These are phyloP conservation scores for Plasmodium berghei DNA, from an alignment of 169 alveolate genomes.

Conservation along the genomic window DNA sequence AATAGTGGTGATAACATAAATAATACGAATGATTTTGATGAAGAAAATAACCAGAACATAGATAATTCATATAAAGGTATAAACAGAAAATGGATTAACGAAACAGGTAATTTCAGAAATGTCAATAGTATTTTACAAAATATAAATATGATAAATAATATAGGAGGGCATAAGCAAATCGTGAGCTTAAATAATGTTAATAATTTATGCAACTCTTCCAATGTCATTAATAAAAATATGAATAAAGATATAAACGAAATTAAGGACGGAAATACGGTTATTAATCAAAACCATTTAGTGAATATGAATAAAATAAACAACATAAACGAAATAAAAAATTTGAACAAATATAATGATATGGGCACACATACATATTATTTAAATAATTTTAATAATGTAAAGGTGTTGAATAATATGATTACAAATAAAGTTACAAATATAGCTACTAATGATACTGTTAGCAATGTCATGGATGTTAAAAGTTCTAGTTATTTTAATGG, in stretches of 20 bases:
- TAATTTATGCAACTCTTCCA: not conserved
- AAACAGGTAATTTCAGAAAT: too few relatives aligned
- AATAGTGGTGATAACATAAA: not conserved
- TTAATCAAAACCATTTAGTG: not conserved
- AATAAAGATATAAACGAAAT: not conserved
- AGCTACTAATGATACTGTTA: not conserved
- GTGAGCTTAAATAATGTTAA: slow-evolving; percentile 3
- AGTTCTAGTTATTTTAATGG: not conserved
- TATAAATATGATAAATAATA: not conserved
- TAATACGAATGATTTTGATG: not conserved
- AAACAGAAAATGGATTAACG: too few relatives aligned
- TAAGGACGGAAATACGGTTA: not conserved
- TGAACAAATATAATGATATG: slow-evolving; percentile 11
- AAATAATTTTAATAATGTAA: slow-evolving; percentile 11
- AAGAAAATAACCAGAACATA: too few relatives aligned
- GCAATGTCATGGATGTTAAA: not conserved
- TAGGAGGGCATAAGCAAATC: not conserved
- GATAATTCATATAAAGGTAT: too few relatives aligned
- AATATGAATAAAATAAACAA: not conserved
- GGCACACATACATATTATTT: not conserved
- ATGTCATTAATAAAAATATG: not conserved
- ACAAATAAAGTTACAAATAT: slow-evolving; percentile 8
- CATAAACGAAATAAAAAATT: not conserved
- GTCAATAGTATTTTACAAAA: too few relatives aligned
- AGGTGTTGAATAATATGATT: slow-evolving; percentile 5